Percentiles rank a stretch among this genome's conserved stretches.
phyloP scores from a whole-genome alignment of 805 yeast genomes.

The Wickerhamomyces rabaulensis region DNA sequence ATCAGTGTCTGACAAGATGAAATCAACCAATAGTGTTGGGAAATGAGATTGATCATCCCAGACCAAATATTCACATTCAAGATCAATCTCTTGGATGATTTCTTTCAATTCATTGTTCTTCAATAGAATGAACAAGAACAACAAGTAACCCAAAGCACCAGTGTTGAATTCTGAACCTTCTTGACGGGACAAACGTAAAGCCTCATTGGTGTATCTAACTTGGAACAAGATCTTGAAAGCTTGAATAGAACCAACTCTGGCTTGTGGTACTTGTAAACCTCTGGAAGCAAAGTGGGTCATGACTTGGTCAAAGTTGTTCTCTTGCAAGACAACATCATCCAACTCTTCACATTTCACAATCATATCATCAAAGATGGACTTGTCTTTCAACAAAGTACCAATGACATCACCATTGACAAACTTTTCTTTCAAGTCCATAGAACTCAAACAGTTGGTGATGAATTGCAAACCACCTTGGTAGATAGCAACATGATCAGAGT shows the following conservation, averaged over 20 bases:
- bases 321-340: constrained; percentile 34
- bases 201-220: constrained; percentile 35
- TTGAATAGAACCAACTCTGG: constrained; percentile 43
- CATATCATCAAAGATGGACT: constrained; percentile 32
- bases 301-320: constrained; percentile 46
- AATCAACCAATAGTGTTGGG: constrained; percentile 32
- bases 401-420: constrained; percentile 20
- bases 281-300: constrained; percentile 43
- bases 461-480: constrained; percentile 37
- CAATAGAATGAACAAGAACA: constrained; percentile 31
- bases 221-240: constrained; percentile 40
- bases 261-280: constrained; percentile 56
- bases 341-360: constrained; percentile 38
- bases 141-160: constrained; percentile 22
- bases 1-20: constrained; percentile 26
- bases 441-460: constrained; percentile 30
- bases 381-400: constrained; percentile 26
- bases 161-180: constrained; percentile 9
- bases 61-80: constrained; percentile 27
- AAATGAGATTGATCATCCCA: constrained; percentile 30
- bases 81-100: constrained; percentile 29
- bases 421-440: constrained; percentile 27
- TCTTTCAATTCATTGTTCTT: constrained; percentile 32
- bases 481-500: constrained; percentile 29
- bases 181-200: constrained; percentile 9